phyloP scores from a whole-genome alignment of 2,329 filamentous ascomycete genomes.

The Pestalotiopsis sp. region DNA sequence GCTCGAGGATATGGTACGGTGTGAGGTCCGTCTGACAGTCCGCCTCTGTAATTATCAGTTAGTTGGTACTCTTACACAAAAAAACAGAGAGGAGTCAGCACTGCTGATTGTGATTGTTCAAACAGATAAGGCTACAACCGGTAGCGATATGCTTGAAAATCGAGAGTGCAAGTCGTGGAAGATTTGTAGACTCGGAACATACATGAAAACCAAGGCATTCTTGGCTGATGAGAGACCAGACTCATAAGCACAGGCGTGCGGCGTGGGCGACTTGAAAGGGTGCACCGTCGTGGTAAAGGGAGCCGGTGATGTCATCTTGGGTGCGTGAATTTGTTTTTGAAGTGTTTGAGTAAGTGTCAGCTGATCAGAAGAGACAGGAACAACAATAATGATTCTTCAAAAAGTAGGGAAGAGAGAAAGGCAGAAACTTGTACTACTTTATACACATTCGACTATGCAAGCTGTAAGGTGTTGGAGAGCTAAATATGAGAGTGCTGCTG shows the following conservation, averaged over 20 bases:
- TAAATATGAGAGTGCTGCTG: background rate
- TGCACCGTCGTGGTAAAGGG: constrained; percentile 47
- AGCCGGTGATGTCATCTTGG: constrained; percentile 1
- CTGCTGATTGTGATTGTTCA: background rate
- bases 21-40: constrained; percentile 69
- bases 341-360: background rate
- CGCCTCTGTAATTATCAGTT: constrained; percentile 43
- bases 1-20: constrained; percentile 58
- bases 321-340: background rate
- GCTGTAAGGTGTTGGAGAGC: background rate
- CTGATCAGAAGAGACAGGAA: background rate
- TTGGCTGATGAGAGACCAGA: constrained; percentile 38
- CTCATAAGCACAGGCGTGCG: constrained; percentile 48
- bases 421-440: background rate
- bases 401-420: background rate
- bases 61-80: background rate
- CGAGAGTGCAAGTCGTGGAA: background rate
- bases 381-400: no score
- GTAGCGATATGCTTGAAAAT: background rate
- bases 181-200: background rate
- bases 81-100: background rate
- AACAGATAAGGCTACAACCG: background rate
- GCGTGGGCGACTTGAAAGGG: constrained; percentile 41
- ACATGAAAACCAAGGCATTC: constrained; percentile 67
- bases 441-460: background rate